Evolutionary conservation across 1,284 basidiomycete genomes (phyloP).

Genomic region (Ganoderma multipileum): DNA sequence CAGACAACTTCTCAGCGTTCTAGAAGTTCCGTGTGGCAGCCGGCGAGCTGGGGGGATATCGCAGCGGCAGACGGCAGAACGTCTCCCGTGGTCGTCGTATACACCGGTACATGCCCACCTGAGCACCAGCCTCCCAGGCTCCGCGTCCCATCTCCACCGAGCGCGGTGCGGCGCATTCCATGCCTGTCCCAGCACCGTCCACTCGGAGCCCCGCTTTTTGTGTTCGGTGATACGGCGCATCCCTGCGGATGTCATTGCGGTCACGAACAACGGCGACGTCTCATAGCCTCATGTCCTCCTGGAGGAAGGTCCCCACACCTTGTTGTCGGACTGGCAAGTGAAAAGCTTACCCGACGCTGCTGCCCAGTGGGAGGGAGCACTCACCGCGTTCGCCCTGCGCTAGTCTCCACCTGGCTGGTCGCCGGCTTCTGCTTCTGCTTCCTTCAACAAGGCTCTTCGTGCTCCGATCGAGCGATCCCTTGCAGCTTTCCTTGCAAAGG

Average conservation of each 20-base stretch:
- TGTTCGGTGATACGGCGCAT: conserved; percentile 2
- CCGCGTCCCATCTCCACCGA: conserved; percentile 14
- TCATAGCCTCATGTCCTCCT: conserved; percentile 30
- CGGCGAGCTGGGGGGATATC: conserved; percentile 7
- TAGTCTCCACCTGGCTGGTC: conserved; percentile 9
- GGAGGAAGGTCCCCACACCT: conserved; percentile 16
- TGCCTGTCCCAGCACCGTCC: not conserved
- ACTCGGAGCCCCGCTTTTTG: not conserved
- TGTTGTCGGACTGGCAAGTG: not conserved
- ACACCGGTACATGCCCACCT: conserved; percentile 19
- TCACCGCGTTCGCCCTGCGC: not conserved
- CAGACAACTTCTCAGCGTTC: conserved; percentile 6
- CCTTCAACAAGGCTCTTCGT: conserved; percentile 1
- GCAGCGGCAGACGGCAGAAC: conserved; percentile 16
- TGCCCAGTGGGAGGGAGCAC: not conserved
- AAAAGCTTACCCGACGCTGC: not conserved
- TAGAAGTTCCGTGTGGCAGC: conserved; percentile 13
- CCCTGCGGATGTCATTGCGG: conserved; percentile 7
- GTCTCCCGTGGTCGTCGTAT: conserved; percentile 21
- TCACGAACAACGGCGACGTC: conserved; percentile 18
- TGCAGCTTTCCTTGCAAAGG: not conserved
- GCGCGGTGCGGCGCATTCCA: not conserved
- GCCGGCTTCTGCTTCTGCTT: not conserved
- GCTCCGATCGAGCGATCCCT: not conserved
- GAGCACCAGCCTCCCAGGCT: conserved; percentile 9